These are phyloP conservation scores for Ogataea corticis DNA, from an alignment of 805 yeast genomes.

Conservation along the genomic window DNA sequence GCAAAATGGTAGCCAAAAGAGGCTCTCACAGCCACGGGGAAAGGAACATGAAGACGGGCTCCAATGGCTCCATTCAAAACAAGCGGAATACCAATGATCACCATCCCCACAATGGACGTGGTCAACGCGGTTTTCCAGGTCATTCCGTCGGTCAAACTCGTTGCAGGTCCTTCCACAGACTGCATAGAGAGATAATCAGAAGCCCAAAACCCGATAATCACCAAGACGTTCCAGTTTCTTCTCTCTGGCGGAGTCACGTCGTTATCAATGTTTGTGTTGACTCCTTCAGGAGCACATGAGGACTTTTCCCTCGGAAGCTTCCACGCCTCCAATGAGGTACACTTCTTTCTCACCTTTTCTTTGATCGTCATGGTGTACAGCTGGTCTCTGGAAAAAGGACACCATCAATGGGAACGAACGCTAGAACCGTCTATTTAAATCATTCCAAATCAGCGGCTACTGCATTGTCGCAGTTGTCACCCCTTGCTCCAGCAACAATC, in stretches of 20 bases:
- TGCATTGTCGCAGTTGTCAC: background rate
- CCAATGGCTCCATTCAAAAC: constrained; percentile 35
- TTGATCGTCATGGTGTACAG: background rate
- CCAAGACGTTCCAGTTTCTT: constrained; percentile 26
- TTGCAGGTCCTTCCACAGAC: constrained; percentile 25
- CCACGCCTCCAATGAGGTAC: constrained; percentile 12
- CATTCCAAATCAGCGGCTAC: background rate
- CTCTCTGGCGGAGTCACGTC: constrained; percentile 26
- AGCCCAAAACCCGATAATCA: constrained; percentile 29
- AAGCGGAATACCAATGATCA: constrained; percentile 22
- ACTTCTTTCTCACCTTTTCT: constrained; percentile 8
- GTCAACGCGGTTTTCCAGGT: constrained; percentile 23
- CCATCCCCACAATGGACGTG: constrained; percentile 23
- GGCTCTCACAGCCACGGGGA: constrained; percentile 36
- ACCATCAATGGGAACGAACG: background rate
- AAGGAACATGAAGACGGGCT: constrained; percentile 37
- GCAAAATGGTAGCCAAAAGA: constrained; percentile 36
- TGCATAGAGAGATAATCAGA: constrained; percentile 29
- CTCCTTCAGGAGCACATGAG: constrained; percentile 22
- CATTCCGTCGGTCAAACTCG: constrained; percentile 18
- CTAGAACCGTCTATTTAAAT: background rate
- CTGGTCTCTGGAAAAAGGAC: too few species aligned
- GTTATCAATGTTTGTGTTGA: constrained; percentile 19
- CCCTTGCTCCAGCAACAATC: background rate
- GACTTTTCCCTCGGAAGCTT: constrained; percentile 18